Evolutionary conservation across 2,329 filamentous ascomycete species (phyloP), one percentile per base, ranked within the genome.

Genomic region (Ophiocordyceps camponoti-floridani): DNA sequence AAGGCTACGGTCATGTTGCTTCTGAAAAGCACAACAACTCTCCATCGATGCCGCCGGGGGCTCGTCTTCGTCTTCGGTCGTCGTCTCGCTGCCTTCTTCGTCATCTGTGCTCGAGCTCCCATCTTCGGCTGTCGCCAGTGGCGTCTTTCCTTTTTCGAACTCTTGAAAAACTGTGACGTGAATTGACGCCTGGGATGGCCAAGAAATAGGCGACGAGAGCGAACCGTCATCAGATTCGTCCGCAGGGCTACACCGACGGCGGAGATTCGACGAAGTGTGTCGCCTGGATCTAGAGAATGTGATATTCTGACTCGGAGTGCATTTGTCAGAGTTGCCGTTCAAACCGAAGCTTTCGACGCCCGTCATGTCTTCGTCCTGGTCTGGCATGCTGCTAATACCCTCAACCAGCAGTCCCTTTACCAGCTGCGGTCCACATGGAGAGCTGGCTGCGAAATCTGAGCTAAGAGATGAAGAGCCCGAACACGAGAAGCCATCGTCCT

Each of bases 1-100:
- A 43, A 62, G 62, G 45, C 57, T 63, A 12, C 53, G 50, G 38
- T 62, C 59, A 47, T 55, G 51, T 40, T 63, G 58, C 10, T 53
- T 61, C 43, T 54, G 41, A 2, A 50, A 35, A 7, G 14, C 23
- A 11, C 28, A 26, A 18, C 2, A 13, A 1, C n/a, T 23, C 7
- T 46, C 28, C 10, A 37, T 35, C 10, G 45, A 46, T 38, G 40
- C 27, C 11, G 4, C 37, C 38, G 40, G 14, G 3, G 35, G 16
- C 4, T 10, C 28, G 18, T n/a, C 27, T 11, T 42, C 10, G 16
- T 31, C 10, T 28, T 12, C 4, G n/a, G 27, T 40, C 19, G 11
- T 16, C 27, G 4, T 26, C 10, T 43, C 19, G 6, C 14, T 9
- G 14, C 5, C 5, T 12, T 12, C 14, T 31, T 16, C 9, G 12